These are phyloP conservation scores for Xylaria nigripes DNA, from an alignment of 495 filamentous ascomycete genomes.

Conservation along the genomic window DNA sequence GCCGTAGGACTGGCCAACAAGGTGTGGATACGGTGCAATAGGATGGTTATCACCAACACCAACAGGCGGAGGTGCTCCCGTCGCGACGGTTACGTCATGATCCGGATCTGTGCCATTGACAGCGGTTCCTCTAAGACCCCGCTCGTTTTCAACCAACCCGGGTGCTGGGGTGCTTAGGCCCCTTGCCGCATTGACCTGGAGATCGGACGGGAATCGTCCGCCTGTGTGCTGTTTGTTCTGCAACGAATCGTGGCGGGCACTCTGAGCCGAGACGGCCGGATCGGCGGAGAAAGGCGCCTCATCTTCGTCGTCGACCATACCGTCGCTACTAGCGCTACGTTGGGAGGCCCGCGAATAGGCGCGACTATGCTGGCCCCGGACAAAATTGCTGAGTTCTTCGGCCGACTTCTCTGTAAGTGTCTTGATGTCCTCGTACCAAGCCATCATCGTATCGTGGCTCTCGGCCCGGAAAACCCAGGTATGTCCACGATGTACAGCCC, in stretches of 20 bases:
- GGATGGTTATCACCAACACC: slow-evolving; percentile 26
- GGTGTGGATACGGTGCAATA: slow-evolving; percentile 13
- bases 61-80: slow-evolving; percentile 44
- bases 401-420: slow-evolving; percentile 79
- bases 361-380: slow-evolving; percentile 69
- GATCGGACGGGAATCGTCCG: slow-evolving; percentile 83
- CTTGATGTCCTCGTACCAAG: slow-evolving; percentile 92
- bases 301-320: slow-evolving; percentile 72
- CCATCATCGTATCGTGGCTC: slow-evolving; percentile 91
- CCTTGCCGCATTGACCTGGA: slow-evolving; percentile 62
- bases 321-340: slow-evolving; percentile 60
- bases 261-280: slow-evolving; percentile 39
- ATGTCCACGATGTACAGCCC: slow-evolving; percentile 87
- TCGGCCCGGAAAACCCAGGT: slow-evolving; percentile 97
- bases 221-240: slow-evolving; percentile 66
- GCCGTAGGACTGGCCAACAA: slow-evolving; percentile 26
- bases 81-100: slow-evolving; percentile 47
- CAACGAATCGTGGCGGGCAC: slow-evolving; percentile 37
- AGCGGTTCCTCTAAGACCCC: slow-evolving; percentile 8
- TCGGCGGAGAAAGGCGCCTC: slow-evolving; percentile 71
- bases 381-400: slow-evolving; percentile 79
- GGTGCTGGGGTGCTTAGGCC: slow-evolving; percentile 73
- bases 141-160: slow-evolving; percentile 38
- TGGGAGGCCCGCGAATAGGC: slow-evolving; percentile 63
- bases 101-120: slow-evolving; percentile 30